Percentiles rank a stretch among this genome's conserved stretches.
Evolutionary conservation across 129 eudicot genomes (phyloP).

Genomic region (Ambrosia trifida): DNA sequence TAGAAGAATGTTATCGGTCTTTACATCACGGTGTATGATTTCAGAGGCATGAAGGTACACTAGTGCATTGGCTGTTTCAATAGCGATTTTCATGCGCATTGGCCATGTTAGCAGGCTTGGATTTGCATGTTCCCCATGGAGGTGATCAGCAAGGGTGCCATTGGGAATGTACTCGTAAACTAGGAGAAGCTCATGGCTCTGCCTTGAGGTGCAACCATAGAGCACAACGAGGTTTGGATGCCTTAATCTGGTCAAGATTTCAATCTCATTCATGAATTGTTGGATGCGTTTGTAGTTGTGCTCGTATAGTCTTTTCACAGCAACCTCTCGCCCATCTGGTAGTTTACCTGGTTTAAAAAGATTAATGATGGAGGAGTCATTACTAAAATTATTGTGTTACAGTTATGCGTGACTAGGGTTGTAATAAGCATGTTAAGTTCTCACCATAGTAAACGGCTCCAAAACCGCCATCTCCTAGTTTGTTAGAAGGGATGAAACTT

Average conservation of each 20-base stretch:
- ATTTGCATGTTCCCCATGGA: constrained; percentile 51
- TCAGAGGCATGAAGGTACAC: constrained; percentile 76
- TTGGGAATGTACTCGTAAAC: constrained; percentile 56
- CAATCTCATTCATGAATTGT: constrained; percentile 66
- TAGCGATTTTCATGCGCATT: constrained; percentile 65
- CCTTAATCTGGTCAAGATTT: constrained; percentile 50
- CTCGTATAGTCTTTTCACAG: constrained; percentile 65
- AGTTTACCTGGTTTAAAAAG: constrained; percentile 55
- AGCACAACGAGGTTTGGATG: constrained; percentile 65
- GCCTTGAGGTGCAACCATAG: constrained; percentile 71
- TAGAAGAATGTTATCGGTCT: constrained; percentile 51
- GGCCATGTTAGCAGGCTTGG: constrained; percentile 51
- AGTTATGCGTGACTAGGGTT: too few relatives aligned
- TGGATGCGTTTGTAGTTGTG: constrained; percentile 55
- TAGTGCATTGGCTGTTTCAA: constrained; percentile 69
- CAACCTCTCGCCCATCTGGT: constrained; percentile 71
- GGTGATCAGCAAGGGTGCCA: constrained; percentile 66
- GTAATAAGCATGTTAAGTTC: too few relatives aligned
- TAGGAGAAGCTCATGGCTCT: constrained; percentile 58
- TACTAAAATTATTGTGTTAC: too few relatives aligned
- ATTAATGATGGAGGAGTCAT: too few relatives aligned
- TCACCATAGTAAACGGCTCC: constrained; percentile 66
- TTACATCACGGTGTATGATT: constrained; percentile 51
- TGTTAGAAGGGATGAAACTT: constrained; percentile 38
- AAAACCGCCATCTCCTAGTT: constrained; percentile 67